Evolutionary conservation across 768 basidiomycete species (phyloP).

Genomic region (Psilocybe sp.): DNA sequence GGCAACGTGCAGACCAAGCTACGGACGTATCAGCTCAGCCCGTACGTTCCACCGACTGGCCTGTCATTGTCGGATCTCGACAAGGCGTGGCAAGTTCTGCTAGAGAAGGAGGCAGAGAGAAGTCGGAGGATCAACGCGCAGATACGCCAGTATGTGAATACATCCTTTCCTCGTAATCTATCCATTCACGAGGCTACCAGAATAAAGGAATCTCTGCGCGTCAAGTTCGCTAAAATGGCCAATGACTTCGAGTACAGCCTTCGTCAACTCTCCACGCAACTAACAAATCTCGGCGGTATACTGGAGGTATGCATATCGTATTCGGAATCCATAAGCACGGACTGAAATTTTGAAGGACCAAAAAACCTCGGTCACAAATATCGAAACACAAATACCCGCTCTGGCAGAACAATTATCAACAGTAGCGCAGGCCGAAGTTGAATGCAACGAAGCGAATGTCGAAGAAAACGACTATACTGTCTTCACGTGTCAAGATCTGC

Average conservation of each 20-base stretch:
- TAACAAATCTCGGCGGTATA: constrained; percentile 74
- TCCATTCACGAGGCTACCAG: constrained; percentile 34
- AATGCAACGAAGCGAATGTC: constrained; percentile 84
- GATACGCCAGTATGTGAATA: constrained; percentile 63
- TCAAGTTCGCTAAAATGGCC: constrained; percentile 73
- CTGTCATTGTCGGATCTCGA: constrained; percentile 74
- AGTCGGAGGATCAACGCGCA: constrained; percentile 85
- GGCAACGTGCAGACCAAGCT: constrained; percentile 94
- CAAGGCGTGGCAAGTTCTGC: constrained; percentile 66
- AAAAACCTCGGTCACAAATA: constrained; percentile 59
- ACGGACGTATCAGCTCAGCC: constrained; percentile 81
- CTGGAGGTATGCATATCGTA: constrained; percentile 54
- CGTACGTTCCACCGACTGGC: constrained; percentile 78
- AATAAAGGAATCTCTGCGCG: constrained; percentile 78
- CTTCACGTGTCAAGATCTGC: constrained; percentile 83
- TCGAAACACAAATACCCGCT: constrained; percentile 66
- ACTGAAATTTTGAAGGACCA: constrained; percentile 45
- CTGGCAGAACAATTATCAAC: constrained; percentile 55
- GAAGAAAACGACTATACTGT: constrained; percentile 97
- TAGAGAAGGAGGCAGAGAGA: constrained; percentile 71
- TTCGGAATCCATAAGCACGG: constrained; percentile 10
- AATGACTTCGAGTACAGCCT: constrained; percentile 74
- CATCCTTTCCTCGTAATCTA: not conserved
- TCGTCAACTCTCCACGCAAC: constrained; percentile 61
- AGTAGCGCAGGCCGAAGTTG: constrained; percentile 65